Evolutionary conservation across 2,329 filamentous ascomycete species (phyloP), one percentile per base, ranked within the genome.

Genomic region (Ophiostoma pallidulum): DNA sequence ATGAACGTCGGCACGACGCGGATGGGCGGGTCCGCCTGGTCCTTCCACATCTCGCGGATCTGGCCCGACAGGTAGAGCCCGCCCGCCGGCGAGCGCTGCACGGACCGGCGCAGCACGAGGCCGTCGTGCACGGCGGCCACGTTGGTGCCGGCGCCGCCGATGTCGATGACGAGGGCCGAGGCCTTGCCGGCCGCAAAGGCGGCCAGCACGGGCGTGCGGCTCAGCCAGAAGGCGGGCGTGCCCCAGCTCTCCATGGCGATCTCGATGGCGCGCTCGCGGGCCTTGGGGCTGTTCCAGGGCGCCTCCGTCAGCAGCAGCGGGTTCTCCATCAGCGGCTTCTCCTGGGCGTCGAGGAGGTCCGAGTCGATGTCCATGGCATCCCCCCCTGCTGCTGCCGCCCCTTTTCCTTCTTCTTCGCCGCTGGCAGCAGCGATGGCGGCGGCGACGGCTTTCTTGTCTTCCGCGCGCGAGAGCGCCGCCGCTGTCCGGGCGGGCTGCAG

Each of bases 211-310:
- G 91, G 89, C 45, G 82, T 94, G 60, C 87, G 82, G 53, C 87
- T 87, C 52, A 97, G 73, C 76, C 91, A 98, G 66, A 96, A 97
- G 5, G 92, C 92, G 16, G 92, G 92, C 48, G 84, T 85, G 24
- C 88, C 90, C 89, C 92, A 98, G 61, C 81, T 86, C 73, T 98
- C 92, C 83, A 98, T 96, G 51, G 88, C 89, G 53, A 97, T 81
- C 69, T 98, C 92, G 59, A 96, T 91, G 35, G 84, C 83, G 76
- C 92, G 94, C 69, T 98, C 92, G 51, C 94, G 77, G 51, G 85
- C 80, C 70, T 96, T 96, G 37, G 78, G 67, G 22, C 81, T 76
- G 66, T 95, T 97, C 90, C 91, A 97, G 10, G 87, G 85, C 13
- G 90, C 86, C 67, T 98, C 92, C 1, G 88, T 95, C 78, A 98